Evolutionary conservation across 139 green algal genomes (phyloP), one percentile per base, ranked within the genome.

Genomic region (Trebouxia sp.): DNA sequence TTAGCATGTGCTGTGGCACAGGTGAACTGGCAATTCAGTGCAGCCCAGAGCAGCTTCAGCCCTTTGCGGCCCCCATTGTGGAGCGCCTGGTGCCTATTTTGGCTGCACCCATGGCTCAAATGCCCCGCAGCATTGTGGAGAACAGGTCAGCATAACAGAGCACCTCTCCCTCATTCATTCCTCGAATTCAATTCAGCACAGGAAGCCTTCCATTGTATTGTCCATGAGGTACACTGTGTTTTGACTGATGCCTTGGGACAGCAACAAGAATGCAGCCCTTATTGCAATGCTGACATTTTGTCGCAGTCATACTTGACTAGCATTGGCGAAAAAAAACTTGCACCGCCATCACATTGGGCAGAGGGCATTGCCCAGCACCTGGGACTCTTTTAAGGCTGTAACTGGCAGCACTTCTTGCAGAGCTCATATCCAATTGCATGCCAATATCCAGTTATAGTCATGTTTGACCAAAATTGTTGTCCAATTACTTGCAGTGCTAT

Each of bases 41-140:
- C 65, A 58, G 80, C n/a, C 79, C 86, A 28, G 86, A 92, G 43
- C 84, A 89, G 43, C 48, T 97, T 22, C 83, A 79, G 55, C 88
- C 87, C 51, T 84, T 88, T 39, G 90, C 91, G 1, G 74, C 88
- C 38, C 41, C 78, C n/a, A 75, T 89, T 0, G 80, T 89, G 42
- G 86, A 93, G 82, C 83, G 80, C 39, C 85, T 96, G 39, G 87
- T 91, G 26, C 74, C 65, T 42, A 88, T 98, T 48, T 84, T 98
- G 72, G 76, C 42, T 15, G 58, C 65, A 55, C 84, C 80, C 32
- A 77, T 80, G 28, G 83, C 76, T 65, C 82, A 39, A 35, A 87
- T 98, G 67, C 93, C 92, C 4, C 86, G 88, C 43, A 88, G 79
- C 81, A 83, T 99, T 48, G 50, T 93, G 6, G 96, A 99, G 76